phyloP scores from a whole-genome alignment of 208 protist species.

The Wallacemonas sp. region DNA sequence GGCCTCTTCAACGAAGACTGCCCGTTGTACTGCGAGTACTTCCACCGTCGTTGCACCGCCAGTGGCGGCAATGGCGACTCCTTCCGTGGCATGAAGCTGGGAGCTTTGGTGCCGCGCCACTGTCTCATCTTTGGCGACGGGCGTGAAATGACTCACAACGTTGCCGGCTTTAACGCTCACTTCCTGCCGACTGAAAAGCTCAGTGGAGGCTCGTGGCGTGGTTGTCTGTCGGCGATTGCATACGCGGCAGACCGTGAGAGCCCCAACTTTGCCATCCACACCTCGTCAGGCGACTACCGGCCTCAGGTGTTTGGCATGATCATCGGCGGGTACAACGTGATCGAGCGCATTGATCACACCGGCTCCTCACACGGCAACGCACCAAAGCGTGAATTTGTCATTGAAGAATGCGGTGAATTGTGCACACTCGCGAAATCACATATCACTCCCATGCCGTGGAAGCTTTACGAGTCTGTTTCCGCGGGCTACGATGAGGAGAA shows the following conservation, averaged over 20 bases:
- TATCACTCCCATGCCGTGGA: constrained; percentile 83
- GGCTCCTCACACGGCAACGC: constrained; percentile 81
- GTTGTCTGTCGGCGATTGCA: constrained; percentile 77
- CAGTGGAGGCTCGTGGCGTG: constrained; percentile 69
- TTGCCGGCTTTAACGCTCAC: constrained; percentile 68
- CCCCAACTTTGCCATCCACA: constrained; percentile 84
- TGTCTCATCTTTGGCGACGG: constrained; percentile 86
- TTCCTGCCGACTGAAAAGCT: constrained; percentile 78
- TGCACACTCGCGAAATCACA: constrained; percentile 87
- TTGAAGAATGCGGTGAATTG: constrained; percentile 81
- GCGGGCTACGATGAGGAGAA: constrained; percentile 81
- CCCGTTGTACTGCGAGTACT: constrained; percentile 90
- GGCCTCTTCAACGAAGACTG: constrained; percentile 85
- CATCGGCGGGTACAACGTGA: constrained; percentile 85
- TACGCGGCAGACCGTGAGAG: constrained; percentile 77
- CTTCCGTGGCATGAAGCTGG: constrained; percentile 78
- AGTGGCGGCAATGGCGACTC: constrained; percentile 67
- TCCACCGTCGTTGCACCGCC: constrained; percentile 81
- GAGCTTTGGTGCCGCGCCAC: constrained; percentile 72
- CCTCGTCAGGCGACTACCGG: constrained; percentile 75
- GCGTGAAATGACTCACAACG: constrained; percentile 70
- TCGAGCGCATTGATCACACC: constrained; percentile 81
- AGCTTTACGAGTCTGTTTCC: constrained; percentile 74
- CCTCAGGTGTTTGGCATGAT: constrained; percentile 85
- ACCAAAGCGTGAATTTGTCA: constrained; percentile 72